Evolutionary conservation across 192 early-diverging fungal species (phyloP), one percentile per base, ranked within the genome.

Genomic region (Rhizophlyctis rosea): DNA sequence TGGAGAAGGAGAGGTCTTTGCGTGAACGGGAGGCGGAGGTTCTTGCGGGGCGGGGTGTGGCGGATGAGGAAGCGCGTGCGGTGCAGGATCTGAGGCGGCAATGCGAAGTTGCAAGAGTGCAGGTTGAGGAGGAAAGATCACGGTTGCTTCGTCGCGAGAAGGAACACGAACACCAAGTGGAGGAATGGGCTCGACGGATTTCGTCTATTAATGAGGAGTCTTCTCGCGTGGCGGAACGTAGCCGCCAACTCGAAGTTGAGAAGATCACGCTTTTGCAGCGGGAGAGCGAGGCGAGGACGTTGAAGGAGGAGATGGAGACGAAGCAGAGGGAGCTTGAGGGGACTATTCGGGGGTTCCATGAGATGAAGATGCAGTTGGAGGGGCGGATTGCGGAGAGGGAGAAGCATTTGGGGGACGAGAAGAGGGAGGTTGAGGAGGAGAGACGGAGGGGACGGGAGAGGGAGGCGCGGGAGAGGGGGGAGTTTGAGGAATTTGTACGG

Each of bases 281-380:
- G 14, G 16, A 54, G 2, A 27, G 23, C 29, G 14, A 27, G 52
- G 52, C 52, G 18, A 54, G 29, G 23, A 16, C 14, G 27, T 21
- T 28, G 52, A 16, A 27, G 52, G 52, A 54, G 27, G 52, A 54
- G 16, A 21, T 27, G 14, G 52, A 21, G 16, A 28, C 52, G 23
- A 54, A 54, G 1, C 52, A 54, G 52, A 16, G 52, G 27, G 52
- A 54, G 52, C 27, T 54, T 16, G 52, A 54, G 21, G 52, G 16
- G 18, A 28, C 52, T 1, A 54, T 54, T 25, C 52, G 52, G 29
- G 29, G 23, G 1, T 54, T 54, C 24, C 21, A 54, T 28, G 52
- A 54, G 27, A 27, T 54, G 14, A 54, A 54, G 24, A 28, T 28
- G 16, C 52, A 54, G 24, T 27, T 54, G 27, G 52, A 54, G 16